These are phyloP conservation scores for Puccinia coronata DNA, from an alignment of 1,284 basidiomycete species.

Conservation along the genomic window DNA sequence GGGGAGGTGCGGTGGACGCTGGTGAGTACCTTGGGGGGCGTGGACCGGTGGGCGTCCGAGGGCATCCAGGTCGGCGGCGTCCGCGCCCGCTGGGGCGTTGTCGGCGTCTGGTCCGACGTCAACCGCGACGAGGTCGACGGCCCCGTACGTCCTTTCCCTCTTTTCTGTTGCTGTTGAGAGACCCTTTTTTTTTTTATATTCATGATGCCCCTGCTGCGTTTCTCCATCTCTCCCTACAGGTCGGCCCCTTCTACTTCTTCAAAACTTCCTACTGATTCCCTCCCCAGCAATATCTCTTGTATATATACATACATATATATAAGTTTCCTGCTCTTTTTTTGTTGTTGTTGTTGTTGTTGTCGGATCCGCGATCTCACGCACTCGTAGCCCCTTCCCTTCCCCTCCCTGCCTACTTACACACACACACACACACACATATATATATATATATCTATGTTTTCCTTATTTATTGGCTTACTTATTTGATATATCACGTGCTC, in stretches of 20 bases:
- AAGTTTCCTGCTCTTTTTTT: too few relatives aligned
- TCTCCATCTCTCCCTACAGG: conserved; percentile 1
- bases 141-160: conserved; percentile 10
- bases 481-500: too few relatives aligned
- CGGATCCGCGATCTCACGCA: too few relatives aligned
- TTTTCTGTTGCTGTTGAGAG: neutral
- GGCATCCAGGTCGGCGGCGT: conserved; percentile 46
- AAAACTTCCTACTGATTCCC: conserved; percentile 21
- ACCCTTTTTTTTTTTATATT: too few relatives aligned
- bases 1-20: conserved; percentile 40
- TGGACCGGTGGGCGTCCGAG: conserved; percentile 35
- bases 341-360: too few relatives aligned
- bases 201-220: neutral
- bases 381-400: too few relatives aligned
- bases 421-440: too few relatives aligned
- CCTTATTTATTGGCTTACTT: too few relatives aligned
- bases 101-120: conserved; percentile 41
- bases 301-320: too few relatives aligned
- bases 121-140: conserved; percentile 16
- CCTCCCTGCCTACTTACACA: too few relatives aligned
- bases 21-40: neutral
- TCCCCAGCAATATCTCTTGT: too few relatives aligned
- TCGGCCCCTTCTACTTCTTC: conserved; percentile 47
- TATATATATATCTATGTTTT: too few relatives aligned
- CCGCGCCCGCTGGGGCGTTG: conserved; percentile 34